These are phyloP conservation scores for Penicillium chermesinum DNA, from an alignment of 495 filamentous ascomycete genomes.

Conservation along the genomic window DNA sequence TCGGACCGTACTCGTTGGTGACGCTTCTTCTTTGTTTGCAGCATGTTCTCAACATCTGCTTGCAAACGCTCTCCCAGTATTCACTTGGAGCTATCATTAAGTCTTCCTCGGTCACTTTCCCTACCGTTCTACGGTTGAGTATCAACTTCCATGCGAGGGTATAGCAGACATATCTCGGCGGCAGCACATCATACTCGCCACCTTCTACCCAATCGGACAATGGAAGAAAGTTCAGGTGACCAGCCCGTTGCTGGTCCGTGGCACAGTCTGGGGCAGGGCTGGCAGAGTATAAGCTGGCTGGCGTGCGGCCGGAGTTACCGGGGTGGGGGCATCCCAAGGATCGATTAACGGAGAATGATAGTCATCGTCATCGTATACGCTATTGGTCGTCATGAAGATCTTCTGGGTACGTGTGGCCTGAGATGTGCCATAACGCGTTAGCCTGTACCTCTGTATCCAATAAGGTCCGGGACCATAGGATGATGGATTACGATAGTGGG, in stretches of 20 bases:
- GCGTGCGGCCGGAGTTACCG: slow-evolving; percentile 1
- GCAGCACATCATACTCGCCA: slow-evolving; percentile 1
- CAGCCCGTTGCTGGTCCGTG: neutral
- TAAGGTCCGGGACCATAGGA: neutral
- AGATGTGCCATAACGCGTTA: neutral
- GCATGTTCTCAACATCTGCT: neutral
- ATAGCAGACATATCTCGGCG: slow-evolving; percentile 6
- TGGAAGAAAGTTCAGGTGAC: slow-evolving; percentile 3
- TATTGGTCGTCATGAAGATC: neutral
- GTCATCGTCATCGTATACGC: too few relatives aligned
- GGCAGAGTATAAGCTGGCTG: neutral
- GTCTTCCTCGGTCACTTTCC: slow-evolving; percentile 7
- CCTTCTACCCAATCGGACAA: slow-evolving; percentile 1
- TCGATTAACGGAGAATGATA: too few relatives aligned
- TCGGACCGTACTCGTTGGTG: slow-evolving; percentile 1
- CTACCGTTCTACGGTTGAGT: slow-evolving; percentile 11
- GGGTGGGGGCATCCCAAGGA: slow-evolving; percentile 4
- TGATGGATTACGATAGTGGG: neutral
- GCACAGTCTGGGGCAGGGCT: slow-evolving; percentile 2
- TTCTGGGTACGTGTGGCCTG: neutral
- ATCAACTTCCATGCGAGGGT: slow-evolving; percentile 11
- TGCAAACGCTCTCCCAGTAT: neutral
- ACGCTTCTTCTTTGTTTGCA: slow-evolving; percentile 2
- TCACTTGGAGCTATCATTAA: neutral
- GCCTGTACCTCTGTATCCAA: neutral